These are phyloP conservation scores for Hypoxylon sp. DNA, from an alignment of 2,329 filamentous ascomycete genomes.

Conservation along the genomic window DNA sequence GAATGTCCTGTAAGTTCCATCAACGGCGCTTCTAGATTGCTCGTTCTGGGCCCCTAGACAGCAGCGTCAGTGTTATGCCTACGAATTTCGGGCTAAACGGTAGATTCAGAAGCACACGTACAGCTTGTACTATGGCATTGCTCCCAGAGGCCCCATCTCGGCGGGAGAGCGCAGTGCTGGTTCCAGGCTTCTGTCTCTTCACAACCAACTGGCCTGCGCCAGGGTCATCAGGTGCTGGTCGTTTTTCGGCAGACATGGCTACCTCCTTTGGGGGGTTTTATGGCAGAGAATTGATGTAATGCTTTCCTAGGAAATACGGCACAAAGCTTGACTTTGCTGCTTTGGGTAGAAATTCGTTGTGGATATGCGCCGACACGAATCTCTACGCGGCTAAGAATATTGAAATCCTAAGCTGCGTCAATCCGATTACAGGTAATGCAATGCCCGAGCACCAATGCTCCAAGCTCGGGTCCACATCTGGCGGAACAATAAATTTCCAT, in stretches of 20 bases:
- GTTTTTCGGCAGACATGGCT: constrained; percentile 91
- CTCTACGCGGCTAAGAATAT: not conserved
- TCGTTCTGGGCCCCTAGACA: constrained; percentile 80
- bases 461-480: not conserved
- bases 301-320: not conserved
- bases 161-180: constrained; percentile 64
- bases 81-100: not conserved
- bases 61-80: constrained; percentile 37
- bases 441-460: not conserved
- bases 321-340: not conserved
- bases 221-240: constrained; percentile 88
- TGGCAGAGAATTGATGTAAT: not conserved
- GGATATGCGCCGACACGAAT: not conserved
- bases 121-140: constrained; percentile 66
- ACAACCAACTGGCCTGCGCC: constrained; percentile 84
- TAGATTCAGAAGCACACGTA: constrained; percentile 54
- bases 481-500: constrained; percentile 36
- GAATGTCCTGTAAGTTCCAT: constrained; percentile 89
- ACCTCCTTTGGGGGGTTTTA: not conserved
- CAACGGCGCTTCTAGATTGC: constrained; percentile 87
- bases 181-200: constrained; percentile 84
- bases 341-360: not conserved
- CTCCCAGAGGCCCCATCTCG: constrained; percentile 64
- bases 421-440: not conserved
- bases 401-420: constrained; percentile 6